A percentile compares a stretch with the other conserved stretches of the same genome.
Conservation (phyloP, 805 yeast species). For the Candida vaughaniae region DNA sequence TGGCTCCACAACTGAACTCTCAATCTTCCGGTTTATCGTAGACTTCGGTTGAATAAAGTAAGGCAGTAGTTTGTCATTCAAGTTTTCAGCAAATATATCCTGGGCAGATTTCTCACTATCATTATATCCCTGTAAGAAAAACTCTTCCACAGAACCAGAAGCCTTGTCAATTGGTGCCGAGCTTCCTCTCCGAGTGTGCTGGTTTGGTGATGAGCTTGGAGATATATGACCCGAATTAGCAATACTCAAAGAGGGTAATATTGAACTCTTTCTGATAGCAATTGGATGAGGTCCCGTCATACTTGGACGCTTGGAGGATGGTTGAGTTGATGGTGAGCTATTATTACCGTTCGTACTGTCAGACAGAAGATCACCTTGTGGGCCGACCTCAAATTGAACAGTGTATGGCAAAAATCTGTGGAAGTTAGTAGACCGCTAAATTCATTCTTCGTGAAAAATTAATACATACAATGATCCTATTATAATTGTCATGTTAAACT, state of each 20-base stretch:
- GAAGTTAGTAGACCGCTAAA: conserved; percentile 13
- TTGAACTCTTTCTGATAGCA: conserved; percentile 20
- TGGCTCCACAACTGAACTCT: conserved; percentile 36
- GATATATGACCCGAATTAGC: conserved; percentile 23
- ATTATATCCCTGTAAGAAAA: conserved; percentile 10
- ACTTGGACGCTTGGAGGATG: conserved; percentile 6
- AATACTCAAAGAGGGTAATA: conserved; percentile 37
- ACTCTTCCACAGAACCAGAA: conserved; percentile 15
- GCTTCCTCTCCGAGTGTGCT: conserved; percentile 7
- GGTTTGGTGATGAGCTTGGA: conserved; percentile 10
- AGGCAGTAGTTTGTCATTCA: conserved; percentile 25
- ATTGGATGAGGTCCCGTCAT: conserved; percentile 10
- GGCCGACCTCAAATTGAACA: conserved; percentile 60
- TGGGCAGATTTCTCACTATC: not conserved
- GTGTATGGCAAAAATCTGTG: conserved; percentile 68
- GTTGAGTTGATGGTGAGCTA: not conserved
- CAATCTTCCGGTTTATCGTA: conserved; percentile 27
- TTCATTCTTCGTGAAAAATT: not conserved
- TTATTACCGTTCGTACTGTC: conserved; percentile 5
- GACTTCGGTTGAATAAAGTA: conserved; percentile 48
- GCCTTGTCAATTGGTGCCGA: conserved; percentile 11
- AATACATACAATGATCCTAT: conserved; percentile 65
- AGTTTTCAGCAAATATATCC: conserved; percentile 20
- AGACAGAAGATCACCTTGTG: conserved; percentile 10
- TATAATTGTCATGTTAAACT: conserved; percentile 62